Base-by-base conservation (phyloP, 2,329 filamentous ascomycete genomes). In the Aurifilum marmelostoma region DNA sequence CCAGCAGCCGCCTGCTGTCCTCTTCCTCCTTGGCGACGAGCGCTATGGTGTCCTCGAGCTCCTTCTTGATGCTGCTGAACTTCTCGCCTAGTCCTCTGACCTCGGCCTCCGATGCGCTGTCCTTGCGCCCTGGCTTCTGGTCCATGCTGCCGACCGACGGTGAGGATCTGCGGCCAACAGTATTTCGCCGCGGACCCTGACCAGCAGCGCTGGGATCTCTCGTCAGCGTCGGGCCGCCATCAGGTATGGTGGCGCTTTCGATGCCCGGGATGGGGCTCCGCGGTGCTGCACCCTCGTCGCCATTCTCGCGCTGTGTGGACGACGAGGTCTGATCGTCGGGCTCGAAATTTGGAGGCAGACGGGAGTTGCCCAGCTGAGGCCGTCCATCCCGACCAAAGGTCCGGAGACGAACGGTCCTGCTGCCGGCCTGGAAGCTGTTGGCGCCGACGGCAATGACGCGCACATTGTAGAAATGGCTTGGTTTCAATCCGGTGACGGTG, bases 351-450 rank as follows among this genome's bases (percentile, higher is more conserved):
- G 86, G 83, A 1, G 87, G 86, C 21, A 89, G 75, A 37, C 87
- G 83, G 1, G 84, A 83, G 73, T 85, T 85, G 59, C 85, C 87
- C 21, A 89, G 80, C 52, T 85, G 82, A n/a, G 88, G 89, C 39
- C 85, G 85, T 67, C 88, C 88, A 79, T 91, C 89, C 73, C 82
- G 84, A 76, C 83, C 86, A 78, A 87, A 90, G 61, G 96, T 98
- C 74, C 92, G 88, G 67, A 99, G 84, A 67, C 96, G 91, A 72
- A 98, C 90, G 50, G 97, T 89, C 6, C 89, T 86, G 78, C 96
- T 97, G 50, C 93, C 92, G 0, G 94, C 93, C 76, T 97, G 93
- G 75, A 98, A 98, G 79, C 96, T 97, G 74, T 94, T 93, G 39
- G 91, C 88, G 63, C 95, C 97, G 66, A 97, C 91, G 52, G 95